These are phyloP conservation scores for Kokia cookei DNA, from an alignment of 441 rosid species.

Conservation along the genomic window DNA sequence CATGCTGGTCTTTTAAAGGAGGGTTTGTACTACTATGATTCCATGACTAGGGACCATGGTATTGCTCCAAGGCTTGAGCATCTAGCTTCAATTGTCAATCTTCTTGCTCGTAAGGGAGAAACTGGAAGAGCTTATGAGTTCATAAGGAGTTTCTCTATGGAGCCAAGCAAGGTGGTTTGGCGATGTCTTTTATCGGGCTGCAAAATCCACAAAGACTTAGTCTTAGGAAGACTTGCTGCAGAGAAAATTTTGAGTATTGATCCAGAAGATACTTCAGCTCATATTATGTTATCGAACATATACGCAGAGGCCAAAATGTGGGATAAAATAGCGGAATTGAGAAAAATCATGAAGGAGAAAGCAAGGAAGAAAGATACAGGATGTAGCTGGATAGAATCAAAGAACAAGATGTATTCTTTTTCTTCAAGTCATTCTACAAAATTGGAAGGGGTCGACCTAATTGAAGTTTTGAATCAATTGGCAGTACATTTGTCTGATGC, in stretches of 20 bases:
- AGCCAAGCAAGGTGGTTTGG: constrained; percentile 26
- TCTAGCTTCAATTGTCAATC: constrained; percentile 24
- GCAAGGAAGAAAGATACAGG: constrained; percentile 26
- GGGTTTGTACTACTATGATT: constrained; percentile 22
- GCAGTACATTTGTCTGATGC: constrained; percentile 15
- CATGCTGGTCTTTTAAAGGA: constrained; percentile 24
- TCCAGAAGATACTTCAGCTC: constrained; percentile 23
- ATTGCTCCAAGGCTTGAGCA: constrained; percentile 25
- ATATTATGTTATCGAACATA: constrained; percentile 22
- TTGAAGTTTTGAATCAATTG: constrained; percentile 9
- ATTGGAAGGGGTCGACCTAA: constrained; percentile 10
- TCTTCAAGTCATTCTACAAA: constrained; percentile 13
- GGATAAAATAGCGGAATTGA: constrained; percentile 20
- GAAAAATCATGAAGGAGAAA: constrained; percentile 23
- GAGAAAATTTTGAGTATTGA: constrained; percentile 27
- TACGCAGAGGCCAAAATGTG: constrained; percentile 32
- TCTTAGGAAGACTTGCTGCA: constrained; percentile 25
- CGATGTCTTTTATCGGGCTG: constrained; percentile 30
- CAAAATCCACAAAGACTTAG: constrained; percentile 16
- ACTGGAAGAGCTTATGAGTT: constrained; percentile 23
- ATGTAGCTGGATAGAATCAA: constrained; percentile 21
- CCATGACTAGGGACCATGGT: constrained; percentile 21
- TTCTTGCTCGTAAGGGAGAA: constrained; percentile 27
- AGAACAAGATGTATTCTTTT: constrained; percentile 16
- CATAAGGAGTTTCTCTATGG: constrained; percentile 14